Base-by-base conservation (phyloP, 768 basidiomycete species). In the Psilocybe tampanensis region DNA sequence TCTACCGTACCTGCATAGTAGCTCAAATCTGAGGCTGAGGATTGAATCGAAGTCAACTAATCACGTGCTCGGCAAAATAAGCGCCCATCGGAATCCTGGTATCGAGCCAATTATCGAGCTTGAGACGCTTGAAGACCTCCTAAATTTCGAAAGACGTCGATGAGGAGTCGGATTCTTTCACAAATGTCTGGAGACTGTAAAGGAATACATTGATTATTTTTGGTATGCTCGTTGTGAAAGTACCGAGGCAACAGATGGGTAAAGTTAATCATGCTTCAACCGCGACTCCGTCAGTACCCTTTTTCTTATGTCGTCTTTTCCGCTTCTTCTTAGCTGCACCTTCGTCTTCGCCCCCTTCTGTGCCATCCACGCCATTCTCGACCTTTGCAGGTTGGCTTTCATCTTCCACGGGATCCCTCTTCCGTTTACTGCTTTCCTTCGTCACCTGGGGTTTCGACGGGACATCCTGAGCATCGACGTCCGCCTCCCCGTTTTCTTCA, bases 341-440 rank as follows among this genome's bases (percentile, higher is more conserved):
- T 8, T 59, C 69, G 21, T 49, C 58, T 51, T 55, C 66, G 44
- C 55, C 60, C 8, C 58, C 69, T 18, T 49, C 58, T 51, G 54
- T 65, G 44, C 53, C 48, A 19, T 50, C 55, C 7, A 55, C 55
- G 11, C 47, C 52, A 39, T 51, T 47, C 15, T 22, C 49, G 26
- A 18, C 22, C 34, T 44, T 21, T 29, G 39, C 42, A 17, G 43
- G 33, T 13, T 17, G 45, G 17, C 19, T 32, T 15, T 58, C 54
- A 2, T 52, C 49, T 11, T 52, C 61, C n/a, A 39, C 66, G 44
- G 32, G 33, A 18, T 64, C 54, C 15, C 51, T 52, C 65, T 54
- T 72, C 24, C 84, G 76, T 65, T 86, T 85, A 67, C 81, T 85
- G 17, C 21, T n/a, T 32, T 51, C 47, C 18, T 55, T 43, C 18